Conservation (phyloP, 805 yeast genomes). For the Sugiyamaella mastotermitis region DNA sequence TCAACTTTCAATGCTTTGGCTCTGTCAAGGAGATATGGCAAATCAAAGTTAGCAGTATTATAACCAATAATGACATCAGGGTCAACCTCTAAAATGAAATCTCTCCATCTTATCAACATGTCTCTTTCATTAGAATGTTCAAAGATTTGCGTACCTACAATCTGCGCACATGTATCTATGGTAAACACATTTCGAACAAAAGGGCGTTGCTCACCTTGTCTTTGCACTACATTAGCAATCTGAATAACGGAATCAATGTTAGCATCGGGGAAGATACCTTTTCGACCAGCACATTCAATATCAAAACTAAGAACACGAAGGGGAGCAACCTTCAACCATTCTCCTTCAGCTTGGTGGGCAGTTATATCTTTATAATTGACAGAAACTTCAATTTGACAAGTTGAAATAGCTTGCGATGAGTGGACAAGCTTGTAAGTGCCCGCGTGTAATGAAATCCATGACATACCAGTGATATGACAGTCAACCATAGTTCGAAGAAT, state of each 20-base stretch:
- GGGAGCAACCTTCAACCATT: slow-evolving; percentile 91
- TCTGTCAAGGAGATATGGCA: slow-evolving; percentile 86
- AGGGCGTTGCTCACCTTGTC: slow-evolving; percentile 73
- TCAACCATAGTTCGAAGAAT: slow-evolving; percentile 86
- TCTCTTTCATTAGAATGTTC: slow-evolving; percentile 71
- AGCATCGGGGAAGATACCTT: slow-evolving; percentile 95
- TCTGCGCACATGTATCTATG: slow-evolving; percentile 83
- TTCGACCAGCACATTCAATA: slow-evolving; percentile 97
- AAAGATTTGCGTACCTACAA: slow-evolving; percentile 87
- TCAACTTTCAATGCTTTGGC: slow-evolving; percentile 65
- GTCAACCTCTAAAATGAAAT: slow-evolving; percentile 76
- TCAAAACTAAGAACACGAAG: slow-evolving; percentile 89
- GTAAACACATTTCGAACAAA: slow-evolving; percentile 94
- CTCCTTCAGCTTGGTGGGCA: slow-evolving; percentile 86
- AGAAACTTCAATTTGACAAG: slow-evolving; percentile 79
- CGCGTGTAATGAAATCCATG: slow-evolving; percentile 88
- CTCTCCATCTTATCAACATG: slow-evolving; percentile 80
- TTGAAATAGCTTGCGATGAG: slow-evolving; percentile 43
- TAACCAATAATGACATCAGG: slow-evolving; percentile 97
- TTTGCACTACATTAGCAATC: slow-evolving; percentile 89
- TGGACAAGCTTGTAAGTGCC: slow-evolving; percentile 54
- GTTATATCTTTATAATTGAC: slow-evolving; percentile 63
- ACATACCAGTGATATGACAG: slow-evolving; percentile 87
- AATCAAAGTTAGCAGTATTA: slow-evolving; percentile 89
- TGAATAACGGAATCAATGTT: slow-evolving; percentile 91